phyloP scores from a whole-genome alignment of 2,329 filamentous ascomycete genomes.

The Colletotrichum trifolii region DNA sequence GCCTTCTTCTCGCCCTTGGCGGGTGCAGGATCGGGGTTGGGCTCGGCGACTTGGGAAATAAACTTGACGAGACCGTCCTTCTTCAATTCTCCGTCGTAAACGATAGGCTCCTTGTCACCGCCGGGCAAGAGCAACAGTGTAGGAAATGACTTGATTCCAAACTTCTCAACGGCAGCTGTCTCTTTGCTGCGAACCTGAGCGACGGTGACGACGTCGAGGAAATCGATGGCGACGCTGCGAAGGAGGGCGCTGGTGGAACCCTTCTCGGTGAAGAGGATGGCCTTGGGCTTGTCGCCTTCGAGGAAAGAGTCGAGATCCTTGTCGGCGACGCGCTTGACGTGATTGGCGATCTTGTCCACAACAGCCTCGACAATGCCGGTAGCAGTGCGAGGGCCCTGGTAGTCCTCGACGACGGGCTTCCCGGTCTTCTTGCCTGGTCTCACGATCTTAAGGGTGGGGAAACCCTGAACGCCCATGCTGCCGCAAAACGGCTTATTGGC shows the following conservation, averaged over 20 bases:
- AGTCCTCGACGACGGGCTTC: slow-evolving; percentile 88
- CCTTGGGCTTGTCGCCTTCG: slow-evolving; percentile 78
- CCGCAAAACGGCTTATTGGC: slow-evolving; percentile 89
- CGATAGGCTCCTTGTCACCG: slow-evolving; percentile 72
- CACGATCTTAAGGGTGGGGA: slow-evolving; percentile 95
- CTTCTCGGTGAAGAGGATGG: slow-evolving; percentile 93
- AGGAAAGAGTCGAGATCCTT: slow-evolving; percentile 83
- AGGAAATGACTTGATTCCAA: slow-evolving; percentile 82
- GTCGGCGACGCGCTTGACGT: slow-evolving; percentile 84
- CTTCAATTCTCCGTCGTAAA: slow-evolving; percentile 86
- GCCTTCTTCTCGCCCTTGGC: slow-evolving; percentile 58
- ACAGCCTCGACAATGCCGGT: slow-evolving; percentile 89
- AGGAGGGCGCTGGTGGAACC: slow-evolving; percentile 85
- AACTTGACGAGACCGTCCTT: slow-evolving; percentile 86
- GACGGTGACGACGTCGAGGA: slow-evolving; percentile 80
- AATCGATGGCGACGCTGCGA: slow-evolving; percentile 90
- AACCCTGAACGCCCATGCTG: slow-evolving; percentile 88
- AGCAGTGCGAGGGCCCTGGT: slow-evolving; percentile 85
- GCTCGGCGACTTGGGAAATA: slow-evolving; percentile 79
- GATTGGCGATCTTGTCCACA: slow-evolving; percentile 88
- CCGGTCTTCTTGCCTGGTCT: slow-evolving; percentile 81
- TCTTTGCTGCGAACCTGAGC: slow-evolving; percentile 90
- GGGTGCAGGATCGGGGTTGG: slow-evolving; percentile 80
- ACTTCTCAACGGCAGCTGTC: slow-evolving; percentile 74
- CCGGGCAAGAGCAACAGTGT: slow-evolving; percentile 83